These are phyloP conservation scores for Rhexocercosporidium sp. DNA, from an alignment of 2,329 filamentous ascomycete genomes.

Conservation along the genomic window DNA sequence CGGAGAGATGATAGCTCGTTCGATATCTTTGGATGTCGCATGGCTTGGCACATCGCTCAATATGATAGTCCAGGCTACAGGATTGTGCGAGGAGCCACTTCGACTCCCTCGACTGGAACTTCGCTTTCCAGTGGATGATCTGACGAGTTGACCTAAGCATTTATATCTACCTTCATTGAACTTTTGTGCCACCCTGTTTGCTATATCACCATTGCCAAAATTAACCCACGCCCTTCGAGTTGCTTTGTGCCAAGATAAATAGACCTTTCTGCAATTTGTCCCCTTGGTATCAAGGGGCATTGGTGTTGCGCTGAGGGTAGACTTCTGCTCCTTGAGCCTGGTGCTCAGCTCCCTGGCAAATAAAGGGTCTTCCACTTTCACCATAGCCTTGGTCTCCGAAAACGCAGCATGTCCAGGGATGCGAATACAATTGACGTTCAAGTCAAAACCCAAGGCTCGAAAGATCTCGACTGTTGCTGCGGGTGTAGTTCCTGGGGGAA, in stretches of 20 bases:
- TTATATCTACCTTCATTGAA: slow-evolving; percentile 34
- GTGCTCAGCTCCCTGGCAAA: slow-evolving; percentile 31
- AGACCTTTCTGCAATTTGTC: slow-evolving; percentile 36
- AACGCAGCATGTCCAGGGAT: slow-evolving; percentile 17
- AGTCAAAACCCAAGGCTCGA: slow-evolving; percentile 27
- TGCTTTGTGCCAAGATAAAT: slow-evolving; percentile 38
- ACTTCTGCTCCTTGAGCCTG: slow-evolving; percentile 21
- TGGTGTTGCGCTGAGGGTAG: slow-evolving; percentile 24
- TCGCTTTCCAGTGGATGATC: slow-evolving; percentile 14
- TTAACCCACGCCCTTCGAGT: slow-evolving; percentile 34
- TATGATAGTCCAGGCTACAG: slow-evolving; percentile 33
- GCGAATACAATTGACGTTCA: slow-evolving; percentile 26
- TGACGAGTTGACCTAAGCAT: slow-evolving; percentile 26
- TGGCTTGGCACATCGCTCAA: slow-evolving; percentile 31
- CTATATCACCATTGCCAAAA: slow-evolving; percentile 34
- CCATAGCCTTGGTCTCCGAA: slow-evolving; percentile 20
- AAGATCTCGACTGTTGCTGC: slow-evolving; percentile 26
- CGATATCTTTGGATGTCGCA: slow-evolving; percentile 29
- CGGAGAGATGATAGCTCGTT: slow-evolving; percentile 17
- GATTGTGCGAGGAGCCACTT: slow-evolving; percentile 17
- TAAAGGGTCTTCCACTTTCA: slow-evolving; percentile 33
- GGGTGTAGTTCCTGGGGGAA: slow-evolving; percentile 26
- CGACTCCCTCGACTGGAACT: slow-evolving; percentile 12
- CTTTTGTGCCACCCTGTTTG: slow-evolving; percentile 30
- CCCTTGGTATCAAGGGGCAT: slow-evolving; percentile 20